Evolutionary conservation across 192 early-diverging fungal species (phyloP).

Genomic region (Coemansia sp.): DNA sequence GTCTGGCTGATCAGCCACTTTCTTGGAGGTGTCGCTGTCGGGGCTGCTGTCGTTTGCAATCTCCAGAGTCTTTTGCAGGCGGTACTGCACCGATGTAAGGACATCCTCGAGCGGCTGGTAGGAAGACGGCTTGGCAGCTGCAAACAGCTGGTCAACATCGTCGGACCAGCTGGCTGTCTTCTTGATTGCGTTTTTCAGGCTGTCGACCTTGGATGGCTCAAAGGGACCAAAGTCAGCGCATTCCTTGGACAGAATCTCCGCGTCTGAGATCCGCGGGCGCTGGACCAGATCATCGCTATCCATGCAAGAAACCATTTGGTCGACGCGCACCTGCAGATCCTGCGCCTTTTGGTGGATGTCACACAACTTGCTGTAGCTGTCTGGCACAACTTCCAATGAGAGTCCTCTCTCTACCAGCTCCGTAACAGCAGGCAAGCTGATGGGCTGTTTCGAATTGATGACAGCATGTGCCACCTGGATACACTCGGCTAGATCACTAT

Average conservation of each 20-base stretch:
- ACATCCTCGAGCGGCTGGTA: slow-evolving; percentile 7
- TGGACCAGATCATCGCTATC: slow-evolving; percentile 27
- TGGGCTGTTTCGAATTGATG: slow-evolving; percentile 5
- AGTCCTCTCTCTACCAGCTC: slow-evolving; percentile 46
- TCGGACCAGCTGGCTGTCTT: slow-evolving; percentile 23
- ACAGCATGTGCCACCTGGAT: slow-evolving; percentile 8
- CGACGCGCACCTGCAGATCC: slow-evolving; percentile 35
- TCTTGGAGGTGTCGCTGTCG: background rate
- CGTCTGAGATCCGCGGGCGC: slow-evolving; percentile 34
- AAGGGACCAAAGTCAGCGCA: slow-evolving; percentile 35
- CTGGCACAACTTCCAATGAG: slow-evolving; percentile 25
- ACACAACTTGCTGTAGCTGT: slow-evolving; percentile 16
- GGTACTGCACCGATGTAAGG: slow-evolving; percentile 17
- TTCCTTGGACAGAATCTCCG: slow-evolving; percentile 8
- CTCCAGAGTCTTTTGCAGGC: slow-evolving; percentile 18
- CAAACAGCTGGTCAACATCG: slow-evolving; percentile 20
- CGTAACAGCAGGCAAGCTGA: slow-evolving; percentile 25
- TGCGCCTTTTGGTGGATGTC: slow-evolving; percentile 31
- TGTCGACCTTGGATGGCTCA: slow-evolving; percentile 21
- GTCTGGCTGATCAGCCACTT: background rate
- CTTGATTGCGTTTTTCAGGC: slow-evolving; percentile 12
- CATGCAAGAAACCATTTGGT: slow-evolving; percentile 20
- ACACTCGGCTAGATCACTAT: slow-evolving; percentile 18
- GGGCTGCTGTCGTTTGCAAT: background rate
- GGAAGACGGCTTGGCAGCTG: background rate